Conservation (phyloP, 768 basidiomycete species). For the Lentinus tigrinus region DNA sequence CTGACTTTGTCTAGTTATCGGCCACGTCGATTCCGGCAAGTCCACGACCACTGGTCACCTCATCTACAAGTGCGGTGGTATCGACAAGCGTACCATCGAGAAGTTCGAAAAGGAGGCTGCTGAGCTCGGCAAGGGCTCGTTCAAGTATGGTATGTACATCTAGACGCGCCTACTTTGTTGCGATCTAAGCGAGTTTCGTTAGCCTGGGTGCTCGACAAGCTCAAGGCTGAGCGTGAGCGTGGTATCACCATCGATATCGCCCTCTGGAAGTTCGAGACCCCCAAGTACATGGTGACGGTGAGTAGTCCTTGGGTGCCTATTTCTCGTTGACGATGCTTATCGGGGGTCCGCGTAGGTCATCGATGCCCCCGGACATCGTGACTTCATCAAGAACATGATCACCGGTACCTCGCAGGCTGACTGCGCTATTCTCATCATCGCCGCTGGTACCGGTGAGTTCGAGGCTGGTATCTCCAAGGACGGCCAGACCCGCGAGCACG, state of each 20-base stretch:
- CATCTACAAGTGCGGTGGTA: constrained; percentile 99
- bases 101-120: constrained; percentile 99
- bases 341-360: constrained; percentile 71
- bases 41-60: constrained; percentile 99
- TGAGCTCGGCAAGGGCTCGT: constrained; percentile 99
- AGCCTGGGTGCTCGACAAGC: constrained; percentile 99
- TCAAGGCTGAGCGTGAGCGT: constrained; percentile 99
- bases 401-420: constrained; percentile 99
- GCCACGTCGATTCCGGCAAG: constrained; percentile 99
- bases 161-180: constrained; percentile 1
- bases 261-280: constrained; percentile 99
- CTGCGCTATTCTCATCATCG: constrained; percentile 99
- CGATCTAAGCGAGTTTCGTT: constrained; percentile 30
- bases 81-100: constrained; percentile 99
- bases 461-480: constrained; percentile 99
- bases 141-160: constrained; percentile 81
- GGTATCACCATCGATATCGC: constrained; percentile 99
- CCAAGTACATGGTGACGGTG: constrained; percentile 91
- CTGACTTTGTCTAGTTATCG: constrained; percentile 69
- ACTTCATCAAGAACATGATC: constrained; percentile 99
- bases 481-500: constrained; percentile 99
- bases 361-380: constrained; percentile 99
- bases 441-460: constrained; percentile 99
- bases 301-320: constrained; percentile 34
- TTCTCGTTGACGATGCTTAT: background rate